A percentile compares a stretch with the other conserved stretches of the same genome.
phyloP scores from a whole-genome alignment of 164 flowering plant genomes.

The Magnolia sinica region DNA sequence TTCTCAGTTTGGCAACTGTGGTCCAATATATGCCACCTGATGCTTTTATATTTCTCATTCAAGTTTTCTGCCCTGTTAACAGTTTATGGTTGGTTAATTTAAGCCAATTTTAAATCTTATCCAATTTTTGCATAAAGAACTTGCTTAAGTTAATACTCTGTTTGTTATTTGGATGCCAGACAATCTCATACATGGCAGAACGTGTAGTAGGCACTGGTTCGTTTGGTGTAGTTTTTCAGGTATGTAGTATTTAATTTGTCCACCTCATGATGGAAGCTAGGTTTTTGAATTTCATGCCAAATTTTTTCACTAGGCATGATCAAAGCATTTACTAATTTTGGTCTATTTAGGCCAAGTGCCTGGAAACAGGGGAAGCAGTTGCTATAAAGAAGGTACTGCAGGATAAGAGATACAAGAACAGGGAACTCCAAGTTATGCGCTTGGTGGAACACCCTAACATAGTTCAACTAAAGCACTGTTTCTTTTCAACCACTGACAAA shows the following conservation, averaged over 20 bases:
- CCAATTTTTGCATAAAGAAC: not conserved
- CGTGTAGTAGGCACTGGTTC: conserved; percentile 99
- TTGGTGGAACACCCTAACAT: conserved; percentile 84
- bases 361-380: conserved; percentile 85
- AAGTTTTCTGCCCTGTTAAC: not conserved
- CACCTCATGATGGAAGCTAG: not conserved
- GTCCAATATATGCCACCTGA: not conserved
- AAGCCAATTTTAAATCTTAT: not conserved
- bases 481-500: conserved; percentile 87
- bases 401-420: conserved; percentile 96
- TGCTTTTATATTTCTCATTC: not conserved
- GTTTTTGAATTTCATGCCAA: not conserved
- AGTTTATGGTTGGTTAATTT: not conserved
- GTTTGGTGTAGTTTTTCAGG: conserved; percentile 99
- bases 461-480: conserved; percentile 72
- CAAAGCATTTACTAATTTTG: not conserved
- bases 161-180: conserved; percentile 39
- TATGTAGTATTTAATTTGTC: conserved; percentile 14
- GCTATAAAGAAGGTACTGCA: conserved; percentile 98
- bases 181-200: conserved; percentile 92
- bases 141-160: not conserved
- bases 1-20: not conserved
- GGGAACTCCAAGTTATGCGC: conserved; percentile 93
- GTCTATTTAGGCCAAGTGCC: conserved; percentile 73
- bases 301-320: not conserved